Evolutionary conservation across 768 basidiomycete species (phyloP).

Genomic region (Lactarius evosmus): DNA sequence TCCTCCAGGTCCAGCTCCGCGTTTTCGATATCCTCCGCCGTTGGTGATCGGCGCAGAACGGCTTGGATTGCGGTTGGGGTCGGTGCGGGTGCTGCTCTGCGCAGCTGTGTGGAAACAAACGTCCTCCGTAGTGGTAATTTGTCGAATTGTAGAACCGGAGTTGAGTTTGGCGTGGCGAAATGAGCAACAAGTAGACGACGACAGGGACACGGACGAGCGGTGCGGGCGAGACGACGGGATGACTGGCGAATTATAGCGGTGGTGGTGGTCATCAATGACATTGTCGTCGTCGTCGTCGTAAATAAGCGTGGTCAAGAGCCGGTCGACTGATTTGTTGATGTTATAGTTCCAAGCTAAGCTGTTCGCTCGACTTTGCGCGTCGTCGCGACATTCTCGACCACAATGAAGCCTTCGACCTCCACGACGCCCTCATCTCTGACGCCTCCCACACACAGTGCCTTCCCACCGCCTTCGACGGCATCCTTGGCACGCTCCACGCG

Average conservation of each 20-base stretch:
- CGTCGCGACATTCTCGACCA: not conserved
- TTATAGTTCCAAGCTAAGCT: not conserved
- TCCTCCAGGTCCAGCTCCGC: conserved; percentile 68
- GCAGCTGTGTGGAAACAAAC: conserved; percentile 14
- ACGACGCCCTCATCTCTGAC: conserved; percentile 31
- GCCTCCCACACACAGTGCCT: conserved; percentile 57
- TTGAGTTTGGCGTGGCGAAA: not conserved
- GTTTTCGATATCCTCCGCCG: conserved; percentile 47
- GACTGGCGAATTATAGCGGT: not conserved
- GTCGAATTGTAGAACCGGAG: not conserved
- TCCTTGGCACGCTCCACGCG: conserved; percentile 68
- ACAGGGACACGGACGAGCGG: not conserved
- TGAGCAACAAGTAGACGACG: conserved; percentile 2
- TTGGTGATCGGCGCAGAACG: conserved; percentile 37
- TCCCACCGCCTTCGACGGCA: conserved; percentile 61
- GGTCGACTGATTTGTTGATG: too few species aligned
- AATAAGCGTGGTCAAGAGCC: not conserved
- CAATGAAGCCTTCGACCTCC: conserved; percentile 28
- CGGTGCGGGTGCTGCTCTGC: conserved; percentile 5
- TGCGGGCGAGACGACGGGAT: not conserved
- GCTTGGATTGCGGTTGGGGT: conserved; percentile 28
- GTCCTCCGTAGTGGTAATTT: conserved; percentile 1
- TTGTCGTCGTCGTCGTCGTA: too few species aligned
- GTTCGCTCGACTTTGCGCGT: not conserved
- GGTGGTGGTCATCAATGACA: not conserved